Evolutionary conservation across 140 eudicot species (phyloP), one percentile per base, ranked within the genome.

Genomic region (Bidens hawaiensis): DNA sequence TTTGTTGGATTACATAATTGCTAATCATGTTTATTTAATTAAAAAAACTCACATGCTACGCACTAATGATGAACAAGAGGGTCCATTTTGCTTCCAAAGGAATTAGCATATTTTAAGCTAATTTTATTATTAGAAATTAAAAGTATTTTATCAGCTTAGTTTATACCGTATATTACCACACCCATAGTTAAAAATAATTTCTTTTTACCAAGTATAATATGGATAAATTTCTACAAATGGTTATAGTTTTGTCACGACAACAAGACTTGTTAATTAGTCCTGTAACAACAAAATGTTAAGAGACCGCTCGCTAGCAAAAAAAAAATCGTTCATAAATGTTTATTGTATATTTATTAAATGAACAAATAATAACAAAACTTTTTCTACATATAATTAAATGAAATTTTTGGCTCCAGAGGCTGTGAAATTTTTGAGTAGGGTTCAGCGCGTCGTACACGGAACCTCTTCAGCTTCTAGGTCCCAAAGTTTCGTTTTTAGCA

Each of bases 1-100:
- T 78, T 67, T 71, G 76, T 63, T 74, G 74, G 74, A 67, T 74
- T 65, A 59, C 69, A 74, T 74, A 66, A 74, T 73, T 57, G 33
- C 19, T 56, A 73, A 55, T 65, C 47, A 45, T 56, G 43, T 43
- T 52, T 72, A 31, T 55, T 27, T 53, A 43, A 63, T 42, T 4
- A 54, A 28, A 27, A 38, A 60, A 66, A 27, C 56, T 55, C 79
- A 67, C 79, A 74, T 67, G 79, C 74, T 34, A 60, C 50, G 18
- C 64, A 67, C 74, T 74, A 60, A 74, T 65, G 63, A 67, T 73
- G 78, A 73, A 57, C 60, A 46, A 64, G 60, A 54, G 69, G 64
- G 42, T 53, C 64, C 74, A 60, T 60, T 59, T 56, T 67, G 79
- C 79, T 74, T 74, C 64, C 69, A 43, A 60, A 67, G 60, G 58